Evolutionary conservation across 1,139 yeast genomes (phyloP).

Genomic region (Blastobotrys indianensis): DNA sequence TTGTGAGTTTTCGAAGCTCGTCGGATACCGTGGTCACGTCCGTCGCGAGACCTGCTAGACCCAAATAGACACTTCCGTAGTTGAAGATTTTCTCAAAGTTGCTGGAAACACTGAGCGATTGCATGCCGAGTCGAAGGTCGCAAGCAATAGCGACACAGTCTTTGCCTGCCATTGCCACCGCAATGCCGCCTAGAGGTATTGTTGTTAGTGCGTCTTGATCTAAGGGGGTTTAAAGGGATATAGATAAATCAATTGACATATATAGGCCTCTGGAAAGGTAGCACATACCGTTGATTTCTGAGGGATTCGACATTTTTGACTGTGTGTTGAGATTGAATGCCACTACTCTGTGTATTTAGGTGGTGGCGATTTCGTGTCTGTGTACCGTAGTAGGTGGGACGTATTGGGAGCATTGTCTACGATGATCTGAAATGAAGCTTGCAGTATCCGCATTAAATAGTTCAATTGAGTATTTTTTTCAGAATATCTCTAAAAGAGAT

Average conservation of each 20-base stretch:
- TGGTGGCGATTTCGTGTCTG: too few relatives aligned
- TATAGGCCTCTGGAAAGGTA: not conserved
- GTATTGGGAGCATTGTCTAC: too few relatives aligned
- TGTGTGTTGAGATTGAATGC: not conserved
- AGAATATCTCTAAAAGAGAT: too few relatives aligned
- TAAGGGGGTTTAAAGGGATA: not conserved
- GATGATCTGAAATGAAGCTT: too few relatives aligned
- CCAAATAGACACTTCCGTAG: slow-evolving; percentile 80
- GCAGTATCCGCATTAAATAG: too few relatives aligned
- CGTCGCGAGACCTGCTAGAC: slow-evolving; percentile 91
- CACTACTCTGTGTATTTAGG: too few relatives aligned
- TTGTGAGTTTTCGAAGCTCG: slow-evolving; percentile 75
- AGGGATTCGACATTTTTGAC: slow-evolving; percentile 30
- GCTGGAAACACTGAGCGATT: slow-evolving; percentile 85
- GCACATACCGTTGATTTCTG: slow-evolving; percentile 32
- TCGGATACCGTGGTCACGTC: slow-evolving; percentile 85
- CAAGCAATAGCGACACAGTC: slow-evolving; percentile 98
- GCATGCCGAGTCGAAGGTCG: slow-evolving; percentile 90
- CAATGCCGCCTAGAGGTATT: slow-evolving; percentile 65
- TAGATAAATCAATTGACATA: not conserved
- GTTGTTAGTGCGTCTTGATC: slow-evolving; percentile 2
- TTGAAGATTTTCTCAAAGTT: slow-evolving; percentile 89
- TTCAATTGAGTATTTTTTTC: too few relatives aligned
- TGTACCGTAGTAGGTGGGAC: too few relatives aligned
- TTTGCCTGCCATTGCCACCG: slow-evolving; percentile 98